Evolutionary conservation across 495 filamentous ascomycete species (phyloP), one percentile per base, ranked within the genome.

Genomic region (Ramalina peruviana): DNA sequence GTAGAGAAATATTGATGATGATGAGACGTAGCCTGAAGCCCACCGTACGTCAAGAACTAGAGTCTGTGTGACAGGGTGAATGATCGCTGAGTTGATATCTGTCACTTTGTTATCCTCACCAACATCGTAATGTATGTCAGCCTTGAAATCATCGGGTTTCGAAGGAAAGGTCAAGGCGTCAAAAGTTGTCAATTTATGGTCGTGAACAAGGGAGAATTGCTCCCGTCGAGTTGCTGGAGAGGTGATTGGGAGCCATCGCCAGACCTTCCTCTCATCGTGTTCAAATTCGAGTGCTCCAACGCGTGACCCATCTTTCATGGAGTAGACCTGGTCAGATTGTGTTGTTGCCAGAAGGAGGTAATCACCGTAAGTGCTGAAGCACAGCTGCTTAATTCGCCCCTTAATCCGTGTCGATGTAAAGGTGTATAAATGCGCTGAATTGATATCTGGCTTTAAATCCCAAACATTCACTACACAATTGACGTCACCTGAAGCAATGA

Each of bases 31-130:
- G 21, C 19, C 52, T 23, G 20, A 52, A 44, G 16, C 59, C 7
- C 52, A 64, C 4, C 57, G 30, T 42, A 63, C 60, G 15, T 63
- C 25, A 27, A 56, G 55, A 33, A 57, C 49, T 25, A 36, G 45
- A 26, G 25, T 37, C 21, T 40, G 26, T 46, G 55, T 25, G 19
- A 46, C 20, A 38, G 25, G 37, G 37, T 51, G 43, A 46, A 62
- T 36, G 48, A 36, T 27, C 33, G 52, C 47, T 39, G 20, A 48
- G 25, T 59, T 61, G 46, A 63, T 33, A 38, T 58, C 49, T 38
- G 55, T 43, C 39, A 11, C 40, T 19, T 42, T n/a, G 15, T 42
- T n/a, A 42, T 10, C 40, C 40, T 42, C 40, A 17, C 15, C 12
- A 42, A 42, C 21, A 13, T 42, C 40, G 40, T 42, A 42, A 19